These are phyloP conservation scores for Lentinula detonsa DNA, from an alignment of 768 basidiomycete genomes.

Conservation along the genomic window DNA sequence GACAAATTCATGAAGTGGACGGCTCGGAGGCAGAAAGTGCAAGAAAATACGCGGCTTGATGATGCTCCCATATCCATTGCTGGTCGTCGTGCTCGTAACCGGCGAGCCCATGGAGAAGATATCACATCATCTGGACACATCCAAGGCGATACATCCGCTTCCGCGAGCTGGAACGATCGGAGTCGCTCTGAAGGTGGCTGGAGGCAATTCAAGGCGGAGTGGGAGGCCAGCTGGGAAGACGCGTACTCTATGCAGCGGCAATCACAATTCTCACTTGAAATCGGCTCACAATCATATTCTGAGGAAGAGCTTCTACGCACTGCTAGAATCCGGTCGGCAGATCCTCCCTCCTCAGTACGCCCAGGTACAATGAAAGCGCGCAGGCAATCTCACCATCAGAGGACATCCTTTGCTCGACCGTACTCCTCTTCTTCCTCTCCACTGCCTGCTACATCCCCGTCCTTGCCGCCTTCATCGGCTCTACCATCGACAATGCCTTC, in stretches of 20 bases:
- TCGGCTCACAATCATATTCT: not conserved
- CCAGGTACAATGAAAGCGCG: not conserved
- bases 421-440: not conserved
- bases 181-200: not conserved
- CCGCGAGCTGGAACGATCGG: not conserved
- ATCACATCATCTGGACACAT: not conserved
- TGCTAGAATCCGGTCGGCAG: not conserved
- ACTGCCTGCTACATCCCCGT: not conserved
- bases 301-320: not conserved
- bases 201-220: slow-evolving; percentile 2
- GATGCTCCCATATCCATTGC: not conserved
- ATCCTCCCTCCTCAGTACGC: not conserved
- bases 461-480: not conserved
- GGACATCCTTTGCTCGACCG: not conserved
- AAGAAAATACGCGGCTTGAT: not conserved
- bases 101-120: not conserved
- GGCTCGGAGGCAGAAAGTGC: not conserved
- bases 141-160: not conserved
- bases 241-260: not conserved
- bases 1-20: slow-evolving; percentile 1
- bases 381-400: not conserved
- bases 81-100: not conserved
- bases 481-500: not conserved
- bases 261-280: not conserved
- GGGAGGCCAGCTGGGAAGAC: slow-evolving; percentile 1